phyloP scores from a whole-genome alignment of 768 basidiomycete species.

The Tylopilus felleus region DNA sequence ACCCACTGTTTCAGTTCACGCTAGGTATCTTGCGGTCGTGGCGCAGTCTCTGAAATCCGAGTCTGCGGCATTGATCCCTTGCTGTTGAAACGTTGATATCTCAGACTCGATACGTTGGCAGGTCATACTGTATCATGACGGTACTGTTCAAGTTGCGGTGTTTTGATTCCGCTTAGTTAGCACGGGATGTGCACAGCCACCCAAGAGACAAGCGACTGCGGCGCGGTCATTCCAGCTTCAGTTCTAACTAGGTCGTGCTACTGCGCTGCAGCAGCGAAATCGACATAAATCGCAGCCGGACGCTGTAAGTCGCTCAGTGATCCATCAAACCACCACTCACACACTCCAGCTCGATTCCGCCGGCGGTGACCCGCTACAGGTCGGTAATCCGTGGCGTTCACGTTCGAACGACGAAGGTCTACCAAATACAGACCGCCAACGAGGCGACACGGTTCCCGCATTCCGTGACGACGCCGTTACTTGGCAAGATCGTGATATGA shows the following conservation, averaged over 20 bases:
- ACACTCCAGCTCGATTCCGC: conserved; percentile 1
- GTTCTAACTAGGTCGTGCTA: not conserved
- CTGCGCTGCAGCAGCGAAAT: not conserved
- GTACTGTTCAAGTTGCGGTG: too few relatives aligned
- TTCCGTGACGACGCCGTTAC: not conserved
- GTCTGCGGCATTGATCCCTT: too few relatives aligned
- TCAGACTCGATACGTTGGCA: too few relatives aligned
- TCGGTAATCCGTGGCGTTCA: conserved; percentile 7
- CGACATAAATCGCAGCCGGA: not conserved
- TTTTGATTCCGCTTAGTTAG: too few relatives aligned
- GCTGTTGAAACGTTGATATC: too few relatives aligned
- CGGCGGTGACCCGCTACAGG: too few relatives aligned
- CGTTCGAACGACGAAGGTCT: not conserved
- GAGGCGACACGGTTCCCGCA: not conserved
- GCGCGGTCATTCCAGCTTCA: not conserved
- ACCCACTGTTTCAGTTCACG: too few relatives aligned
- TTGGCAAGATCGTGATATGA: conserved; percentile 15
- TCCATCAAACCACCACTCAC: not conserved
- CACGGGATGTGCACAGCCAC: not conserved
- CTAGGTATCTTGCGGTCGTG: too few relatives aligned
- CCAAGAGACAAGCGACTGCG: not conserved
- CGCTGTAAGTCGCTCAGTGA: not conserved
- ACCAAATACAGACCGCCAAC: not conserved
- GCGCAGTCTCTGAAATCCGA: too few relatives aligned
- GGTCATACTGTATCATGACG: too few relatives aligned